Evolutionary conservation across 345 rosid species (phyloP), one percentile per base, ranked within the genome.

Genomic region (Ceriops decandra): DNA sequence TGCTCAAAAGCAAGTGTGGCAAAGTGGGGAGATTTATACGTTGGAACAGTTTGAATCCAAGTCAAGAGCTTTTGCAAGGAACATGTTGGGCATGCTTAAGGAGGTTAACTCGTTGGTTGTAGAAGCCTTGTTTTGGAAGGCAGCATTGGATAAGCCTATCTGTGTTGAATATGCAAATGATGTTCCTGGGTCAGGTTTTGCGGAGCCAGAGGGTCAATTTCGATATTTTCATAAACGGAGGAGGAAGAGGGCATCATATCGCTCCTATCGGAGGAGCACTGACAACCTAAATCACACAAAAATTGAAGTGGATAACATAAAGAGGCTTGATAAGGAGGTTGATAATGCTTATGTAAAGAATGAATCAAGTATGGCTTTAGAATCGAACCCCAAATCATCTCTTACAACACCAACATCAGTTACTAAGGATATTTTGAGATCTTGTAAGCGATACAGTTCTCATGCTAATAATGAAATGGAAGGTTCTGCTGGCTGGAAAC

Each of bases 401-500:
- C 52, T 67, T 60, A 53, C 76, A 68, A 77, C 81, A 15, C 62
- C 83, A 57, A 78, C 72, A 76, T 42, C 68, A 27, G 71, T 30
- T 35, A 64, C 60, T 7, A 79, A 83, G 60, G 81, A 74, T 70
- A 67, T 76, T 76, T 52, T 58, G 27, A 82, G 66, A 62, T 77
- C 69, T 65, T 69, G 84, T 62, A 82, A 83, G 82, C 61, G 56
- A 69, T 88, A 77, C 75, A 78, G 65, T 72, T 73, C 73, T 77
- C 75, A 75, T 79, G 52, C 57, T 51, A 61, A 74, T 75, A 70
- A 71, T 81, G 95, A 90, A 57, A 77, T 82, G 82, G 97, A 92
- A 86, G 96, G 97, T 68, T 88, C 88, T 71, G 90, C 98, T 17
- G 98, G 99, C 36, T 95, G 99, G 99, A 95, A 95, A 85, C 98